Evolutionary conservation across 2,329 filamentous ascomycete species (phyloP).

Genomic region (Huntiella bhutanensis): DNA sequence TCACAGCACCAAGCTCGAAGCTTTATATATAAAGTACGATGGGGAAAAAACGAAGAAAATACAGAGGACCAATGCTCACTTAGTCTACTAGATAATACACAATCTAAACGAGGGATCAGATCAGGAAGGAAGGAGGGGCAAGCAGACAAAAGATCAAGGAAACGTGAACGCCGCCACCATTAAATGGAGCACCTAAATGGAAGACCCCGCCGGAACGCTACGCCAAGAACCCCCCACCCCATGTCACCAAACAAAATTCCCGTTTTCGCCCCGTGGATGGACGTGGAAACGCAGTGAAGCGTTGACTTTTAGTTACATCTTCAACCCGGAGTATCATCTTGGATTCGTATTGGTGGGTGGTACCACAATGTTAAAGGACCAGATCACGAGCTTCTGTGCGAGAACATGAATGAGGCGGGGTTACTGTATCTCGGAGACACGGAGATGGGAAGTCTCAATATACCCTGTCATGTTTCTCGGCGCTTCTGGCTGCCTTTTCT

Average conservation of each 20-base stretch:
- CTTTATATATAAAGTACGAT: constrained; percentile 1
- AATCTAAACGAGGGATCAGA: neutral
- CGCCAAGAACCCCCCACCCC: neutral
- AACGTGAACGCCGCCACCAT: constrained; percentile 2
- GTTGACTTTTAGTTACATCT: neutral
- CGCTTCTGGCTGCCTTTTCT: constrained; percentile 9
- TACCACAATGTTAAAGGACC: too few relatives aligned
- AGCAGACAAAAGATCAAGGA: neutral
- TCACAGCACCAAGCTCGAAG: constrained; percentile 3
- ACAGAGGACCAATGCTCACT: neutral
- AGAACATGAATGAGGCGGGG: too few relatives aligned
- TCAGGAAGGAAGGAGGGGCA: too few relatives aligned
- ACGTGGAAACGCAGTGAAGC: constrained; percentile 7
- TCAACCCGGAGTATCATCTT: too few relatives aligned
- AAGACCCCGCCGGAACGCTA: neutral
- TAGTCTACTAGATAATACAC: constrained; percentile 1
- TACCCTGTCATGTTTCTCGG: constrained; percentile 3
- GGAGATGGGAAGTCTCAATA: too few relatives aligned
- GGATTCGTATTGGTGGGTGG: too few relatives aligned
- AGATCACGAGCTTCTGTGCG: too few relatives aligned
- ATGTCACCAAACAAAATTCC: neutral
- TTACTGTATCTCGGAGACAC: too few relatives aligned
- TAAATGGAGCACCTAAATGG: constrained; percentile 4
- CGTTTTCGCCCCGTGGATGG: neutral
- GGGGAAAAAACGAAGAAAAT: constrained; percentile 5